Evolutionary conservation across 352 stramenopile species (phyloP).

Genomic region (Globisporangium middletonii): DNA sequence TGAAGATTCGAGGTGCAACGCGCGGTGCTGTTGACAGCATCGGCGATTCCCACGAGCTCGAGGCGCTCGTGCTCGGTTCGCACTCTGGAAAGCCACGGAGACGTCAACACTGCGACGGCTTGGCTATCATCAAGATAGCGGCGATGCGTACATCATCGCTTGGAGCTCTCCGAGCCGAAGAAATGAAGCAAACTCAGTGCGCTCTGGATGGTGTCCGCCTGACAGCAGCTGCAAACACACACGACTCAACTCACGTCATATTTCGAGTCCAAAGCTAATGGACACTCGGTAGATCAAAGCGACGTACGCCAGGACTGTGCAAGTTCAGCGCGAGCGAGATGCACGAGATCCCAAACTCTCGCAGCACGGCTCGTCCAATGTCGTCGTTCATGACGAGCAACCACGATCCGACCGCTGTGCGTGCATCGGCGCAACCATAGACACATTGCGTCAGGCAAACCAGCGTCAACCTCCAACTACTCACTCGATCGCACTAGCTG

Average conservation of each 20-base stretch:
- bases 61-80: not conserved
- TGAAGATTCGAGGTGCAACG: no score
- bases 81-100: not conserved
- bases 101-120: not conserved
- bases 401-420: constrained; percentile 12
- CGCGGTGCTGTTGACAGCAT: no score
- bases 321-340: constrained; percentile 14
- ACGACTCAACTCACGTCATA: not conserved
- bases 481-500: no score
- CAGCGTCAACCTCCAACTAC: not conserved
- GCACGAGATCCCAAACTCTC: constrained; percentile 12
- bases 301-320: constrained; percentile 14
- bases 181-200: not conserved
- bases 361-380: constrained; percentile 13
- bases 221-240: constrained; percentile 6
- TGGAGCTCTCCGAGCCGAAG: not conserved
- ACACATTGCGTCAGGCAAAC: no score
- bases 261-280: not conserved
- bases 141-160: not conserved
- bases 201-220: constrained; percentile 2
- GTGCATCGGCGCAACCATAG: not conserved
- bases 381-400: constrained; percentile 12
- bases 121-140: not conserved
- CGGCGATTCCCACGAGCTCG: not conserved
- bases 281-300: not conserved